These are phyloP conservation scores for Emmonsia crescens DNA, from an alignment of 2,329 filamentous ascomycete species.

Conservation along the genomic window DNA sequence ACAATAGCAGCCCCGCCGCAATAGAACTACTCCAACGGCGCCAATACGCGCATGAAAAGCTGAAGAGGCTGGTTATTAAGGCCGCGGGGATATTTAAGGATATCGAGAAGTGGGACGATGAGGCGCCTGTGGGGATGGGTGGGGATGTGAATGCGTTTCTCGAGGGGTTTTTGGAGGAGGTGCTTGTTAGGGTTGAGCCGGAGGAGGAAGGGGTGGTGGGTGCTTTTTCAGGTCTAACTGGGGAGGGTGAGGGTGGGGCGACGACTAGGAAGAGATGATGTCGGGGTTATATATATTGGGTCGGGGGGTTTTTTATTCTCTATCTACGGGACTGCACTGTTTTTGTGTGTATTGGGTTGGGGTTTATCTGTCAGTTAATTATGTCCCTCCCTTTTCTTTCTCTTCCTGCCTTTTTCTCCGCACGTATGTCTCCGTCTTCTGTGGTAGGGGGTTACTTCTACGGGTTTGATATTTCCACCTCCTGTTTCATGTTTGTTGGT, in stretches of 20 bases:
- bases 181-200: conserved; percentile 82
- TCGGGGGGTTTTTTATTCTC: background rate
- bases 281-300: background rate
- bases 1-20: conserved; percentile 37
- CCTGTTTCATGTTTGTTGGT: too few relatives aligned
- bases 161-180: conserved; percentile 87
- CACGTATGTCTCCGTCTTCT: too few relatives aligned
- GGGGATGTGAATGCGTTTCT: conserved; percentile 79
- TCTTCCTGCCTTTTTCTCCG: too few relatives aligned
- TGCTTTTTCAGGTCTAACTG: background rate
- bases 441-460: too few relatives aligned
- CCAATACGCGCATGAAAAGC: conserved; percentile 70
- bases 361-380: too few relatives aligned
- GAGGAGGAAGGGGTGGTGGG: conserved; percentile 49
- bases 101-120: conserved; percentile 78
- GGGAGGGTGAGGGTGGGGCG: background rate
- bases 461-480: too few relatives aligned
- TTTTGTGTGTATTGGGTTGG: too few relatives aligned
- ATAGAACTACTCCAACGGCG: conserved; percentile 49
- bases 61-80: conserved; percentile 71
- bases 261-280: background rate
- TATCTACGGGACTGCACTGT: too few relatives aligned
- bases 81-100: conserved; percentile 74
- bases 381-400: too few relatives aligned
- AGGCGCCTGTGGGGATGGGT: conserved; percentile 85